Base-by-base conservation (phyloP, 148 eudicot species). In the Camellia lanceoleosa region DNA sequence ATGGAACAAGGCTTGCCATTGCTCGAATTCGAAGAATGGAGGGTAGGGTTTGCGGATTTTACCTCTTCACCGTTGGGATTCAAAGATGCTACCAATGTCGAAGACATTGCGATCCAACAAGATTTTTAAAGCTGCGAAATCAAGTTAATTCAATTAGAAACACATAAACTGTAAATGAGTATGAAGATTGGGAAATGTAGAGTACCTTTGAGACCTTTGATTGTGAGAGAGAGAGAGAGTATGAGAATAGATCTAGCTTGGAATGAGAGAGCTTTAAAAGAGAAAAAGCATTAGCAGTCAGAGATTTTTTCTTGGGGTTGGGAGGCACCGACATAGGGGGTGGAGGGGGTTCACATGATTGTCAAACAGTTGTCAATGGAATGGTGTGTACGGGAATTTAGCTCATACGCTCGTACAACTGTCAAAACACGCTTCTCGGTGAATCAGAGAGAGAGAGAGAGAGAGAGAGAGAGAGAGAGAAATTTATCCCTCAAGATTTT, bases 31-130 rank as follows among this genome's bases (percentile, higher is more conserved):
- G 68, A 3, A 52, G 43, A 46, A 13, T 46, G 9, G 10, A 5
- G 19, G 55, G 41, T 14, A 78, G 79, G 72, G 79, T 46, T 63
- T 61, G 43, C 43, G 52, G 75, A 79, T 51, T 66, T 46, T 38
- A 66, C 59, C 75, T 49, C 78, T 30, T 6, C 38, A 19, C 68
- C 63, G 74, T 43, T 70, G 5, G 30, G 15, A 30, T 42, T 73
- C 8, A 38, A 43, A 10, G 7, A 23, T 7, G 71, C 18, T 8
- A 18, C 30, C 47, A 19, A 3, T 11, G 80, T 5, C 63, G 80
- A 30, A 30, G 38, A 54, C 80, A 78, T 78, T 65, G 61, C 73
- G n/a, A 68, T 55, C 38, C 15, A 41, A 56, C 12, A 59, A 30
- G 38, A 30, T 30, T 30, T 12, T 46, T 7, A 46, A 8, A 3